Conservation (phyloP, 139 green algal genomes). For the Coelastrella sp. region DNA sequence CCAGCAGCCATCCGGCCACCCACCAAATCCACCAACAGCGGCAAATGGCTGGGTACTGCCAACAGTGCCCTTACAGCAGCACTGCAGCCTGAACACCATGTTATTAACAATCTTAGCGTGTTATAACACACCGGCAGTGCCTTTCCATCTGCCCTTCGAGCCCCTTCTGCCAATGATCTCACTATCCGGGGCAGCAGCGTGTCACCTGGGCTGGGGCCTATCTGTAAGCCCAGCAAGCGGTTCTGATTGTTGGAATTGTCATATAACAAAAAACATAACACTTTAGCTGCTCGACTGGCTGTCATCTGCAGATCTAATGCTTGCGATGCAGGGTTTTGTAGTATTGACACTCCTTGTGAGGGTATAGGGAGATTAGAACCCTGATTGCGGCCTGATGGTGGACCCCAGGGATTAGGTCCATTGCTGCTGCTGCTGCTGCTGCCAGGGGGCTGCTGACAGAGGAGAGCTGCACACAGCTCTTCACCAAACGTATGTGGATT, state of each 20-base stretch:
- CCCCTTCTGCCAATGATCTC: constrained; percentile 17
- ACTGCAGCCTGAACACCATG: constrained; percentile 76
- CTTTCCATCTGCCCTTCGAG: neutral
- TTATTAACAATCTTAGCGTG: constrained; percentile 75
- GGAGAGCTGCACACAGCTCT: constrained; percentile 53
- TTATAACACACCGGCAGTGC: constrained; percentile 49
- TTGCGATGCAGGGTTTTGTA: neutral
- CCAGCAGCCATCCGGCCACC: constrained; percentile 28
- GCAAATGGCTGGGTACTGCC: constrained; percentile 52
- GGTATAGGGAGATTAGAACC: neutral
- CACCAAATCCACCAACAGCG: constrained; percentile 64
- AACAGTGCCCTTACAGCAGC: constrained; percentile 67
- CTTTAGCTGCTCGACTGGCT: constrained; percentile 48
- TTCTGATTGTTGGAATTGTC: constrained; percentile 55
- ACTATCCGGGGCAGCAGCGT: constrained; percentile 50
- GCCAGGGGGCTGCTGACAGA: constrained; percentile 2
- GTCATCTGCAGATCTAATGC: constrained; percentile 14
- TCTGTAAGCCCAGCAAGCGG: constrained; percentile 51
- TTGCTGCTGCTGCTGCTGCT: constrained; percentile 33
- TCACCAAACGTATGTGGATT: constrained; percentile 54
- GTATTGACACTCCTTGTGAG: neutral
- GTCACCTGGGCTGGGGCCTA: constrained; percentile 43
- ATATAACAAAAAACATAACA: constrained; percentile 61
- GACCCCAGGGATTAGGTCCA: neutral
- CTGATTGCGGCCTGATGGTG: neutral